Conservation (phyloP, 192 early-diverging fungal genomes). For the Coemansia guatemalensis region DNA sequence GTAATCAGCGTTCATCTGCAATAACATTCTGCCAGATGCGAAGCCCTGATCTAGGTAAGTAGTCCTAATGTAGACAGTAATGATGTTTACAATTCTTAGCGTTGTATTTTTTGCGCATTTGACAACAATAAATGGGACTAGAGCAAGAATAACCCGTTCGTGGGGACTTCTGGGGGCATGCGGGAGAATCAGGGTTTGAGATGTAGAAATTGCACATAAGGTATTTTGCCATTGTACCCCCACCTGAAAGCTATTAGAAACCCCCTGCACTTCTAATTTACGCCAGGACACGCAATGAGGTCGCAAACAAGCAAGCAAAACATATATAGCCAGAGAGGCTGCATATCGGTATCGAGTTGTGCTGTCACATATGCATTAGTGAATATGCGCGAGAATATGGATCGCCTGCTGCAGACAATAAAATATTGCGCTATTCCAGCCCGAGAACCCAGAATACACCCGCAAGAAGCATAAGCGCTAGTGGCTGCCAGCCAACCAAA, state of each 20-base stretch:
- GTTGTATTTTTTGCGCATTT: no score
- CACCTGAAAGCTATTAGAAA: background rate
- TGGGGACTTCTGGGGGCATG: no score
- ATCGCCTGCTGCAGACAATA: background rate
- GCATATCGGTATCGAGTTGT: background rate
- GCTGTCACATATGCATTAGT: background rate
- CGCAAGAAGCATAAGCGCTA: constrained; percentile 34
- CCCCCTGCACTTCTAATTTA: background rate
- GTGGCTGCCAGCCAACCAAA: constrained; percentile 53
- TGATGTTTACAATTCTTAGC: no score
- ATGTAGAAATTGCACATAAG: no score
- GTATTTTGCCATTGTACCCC: background rate
- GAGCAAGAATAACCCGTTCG: no score
- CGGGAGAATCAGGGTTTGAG: no score
- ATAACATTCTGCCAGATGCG: no score
- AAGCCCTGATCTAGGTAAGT: no score
- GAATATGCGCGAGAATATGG: background rate
- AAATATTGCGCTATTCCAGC: constrained; percentile 17
- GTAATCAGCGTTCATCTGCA: no score
- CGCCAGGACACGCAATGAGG: background rate
- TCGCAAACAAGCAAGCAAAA: background rate
- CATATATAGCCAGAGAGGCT: background rate
- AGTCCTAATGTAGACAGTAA: no score
- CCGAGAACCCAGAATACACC: constrained; percentile 43
- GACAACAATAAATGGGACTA: no score